Conservation (phyloP, 2,329 filamentous ascomycete genomes). For the Escovopsis sp. region DNA sequence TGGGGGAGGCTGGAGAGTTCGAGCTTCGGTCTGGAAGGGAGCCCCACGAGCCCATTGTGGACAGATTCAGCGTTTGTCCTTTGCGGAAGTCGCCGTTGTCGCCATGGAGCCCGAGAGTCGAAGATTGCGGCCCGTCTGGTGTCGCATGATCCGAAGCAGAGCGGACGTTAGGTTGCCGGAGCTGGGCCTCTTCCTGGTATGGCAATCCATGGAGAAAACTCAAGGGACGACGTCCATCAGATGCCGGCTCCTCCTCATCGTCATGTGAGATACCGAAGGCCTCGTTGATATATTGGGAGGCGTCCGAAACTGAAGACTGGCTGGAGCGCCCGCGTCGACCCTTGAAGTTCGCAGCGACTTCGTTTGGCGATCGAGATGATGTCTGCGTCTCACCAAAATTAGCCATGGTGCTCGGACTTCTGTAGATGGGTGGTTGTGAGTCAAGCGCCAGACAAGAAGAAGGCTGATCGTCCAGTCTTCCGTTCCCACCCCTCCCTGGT, state of each 20-base stretch:
- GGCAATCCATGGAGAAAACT: constrained; percentile 53
- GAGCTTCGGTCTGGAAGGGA: constrained; percentile 26
- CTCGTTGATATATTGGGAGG: constrained; percentile 87
- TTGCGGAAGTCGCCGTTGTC: constrained; percentile 25
- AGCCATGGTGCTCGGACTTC: neutral
- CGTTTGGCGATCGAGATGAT: constrained; percentile 40
- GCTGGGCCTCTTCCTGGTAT: constrained; percentile 33
- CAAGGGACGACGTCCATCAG: constrained; percentile 44
- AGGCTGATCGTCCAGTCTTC: no score
- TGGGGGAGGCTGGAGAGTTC: constrained; percentile 35
- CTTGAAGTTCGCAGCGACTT: constrained; percentile 42
- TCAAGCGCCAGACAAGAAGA: neutral
- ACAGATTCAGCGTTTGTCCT: constrained; percentile 26
- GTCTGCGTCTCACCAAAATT: constrained; percentile 26
- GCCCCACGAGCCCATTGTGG: constrained; percentile 25
- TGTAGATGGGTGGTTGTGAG: neutral
- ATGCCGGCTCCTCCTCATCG: constrained; percentile 52
- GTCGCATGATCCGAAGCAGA: constrained; percentile 30
- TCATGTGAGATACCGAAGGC: constrained; percentile 86
- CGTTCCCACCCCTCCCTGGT: no score
- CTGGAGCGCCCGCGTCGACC: constrained; percentile 43
- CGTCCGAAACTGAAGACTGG: constrained; percentile 62
- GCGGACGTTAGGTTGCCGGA: constrained; percentile 18
- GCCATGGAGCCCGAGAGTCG: constrained; percentile 6
- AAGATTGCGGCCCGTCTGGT: constrained; percentile 21